A percentile compares a stretch with the other conserved stretches of the same genome.
Conservation (phyloP, 192 early-diverging fungal genomes). For the Linnemannia zychae region DNA sequence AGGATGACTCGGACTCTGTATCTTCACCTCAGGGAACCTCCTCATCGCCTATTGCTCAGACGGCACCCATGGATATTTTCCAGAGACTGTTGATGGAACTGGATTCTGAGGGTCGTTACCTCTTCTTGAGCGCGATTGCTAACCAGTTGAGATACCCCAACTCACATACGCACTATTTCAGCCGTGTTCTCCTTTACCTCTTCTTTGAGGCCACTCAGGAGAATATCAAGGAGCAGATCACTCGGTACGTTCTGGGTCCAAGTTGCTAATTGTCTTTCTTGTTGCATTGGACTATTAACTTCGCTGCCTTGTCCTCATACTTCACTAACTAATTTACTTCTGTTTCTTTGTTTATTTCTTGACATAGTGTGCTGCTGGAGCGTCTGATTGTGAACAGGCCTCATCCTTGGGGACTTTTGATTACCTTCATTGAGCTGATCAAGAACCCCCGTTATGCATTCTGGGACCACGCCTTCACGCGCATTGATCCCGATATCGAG, state of each 20-base stretch:
- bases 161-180: conserved; percentile 96
- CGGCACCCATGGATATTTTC: conserved; percentile 87
- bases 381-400: conserved; percentile 96
- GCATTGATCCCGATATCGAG: conserved; percentile 86
- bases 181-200: conserved; percentile 87
- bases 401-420: conserved; percentile 97
- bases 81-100: conserved; percentile 80
- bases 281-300: background rate
- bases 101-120: conserved; percentile 89
- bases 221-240: conserved; percentile 94
- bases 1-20: conserved; percentile 24
- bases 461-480: conserved; percentile 71
- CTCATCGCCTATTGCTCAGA: conserved; percentile 65
- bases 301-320: background rate
- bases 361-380: conserved; percentile 88
- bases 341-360: background rate
- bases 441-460: conserved; percentile 82
- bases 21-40: conserved; percentile 8
- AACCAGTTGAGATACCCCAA: conserved; percentile 99
- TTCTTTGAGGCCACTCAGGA: conserved; percentile 86
- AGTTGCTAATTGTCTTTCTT: no score
- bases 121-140: conserved; percentile 91
- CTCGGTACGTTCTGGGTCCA: conserved; percentile 71
- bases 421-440: conserved; percentile 98
- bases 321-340: background rate